Evolutionary conservation across 176 grass and related monocot genomes (phyloP).

Genomic region (Saccharum officinarum): DNA sequence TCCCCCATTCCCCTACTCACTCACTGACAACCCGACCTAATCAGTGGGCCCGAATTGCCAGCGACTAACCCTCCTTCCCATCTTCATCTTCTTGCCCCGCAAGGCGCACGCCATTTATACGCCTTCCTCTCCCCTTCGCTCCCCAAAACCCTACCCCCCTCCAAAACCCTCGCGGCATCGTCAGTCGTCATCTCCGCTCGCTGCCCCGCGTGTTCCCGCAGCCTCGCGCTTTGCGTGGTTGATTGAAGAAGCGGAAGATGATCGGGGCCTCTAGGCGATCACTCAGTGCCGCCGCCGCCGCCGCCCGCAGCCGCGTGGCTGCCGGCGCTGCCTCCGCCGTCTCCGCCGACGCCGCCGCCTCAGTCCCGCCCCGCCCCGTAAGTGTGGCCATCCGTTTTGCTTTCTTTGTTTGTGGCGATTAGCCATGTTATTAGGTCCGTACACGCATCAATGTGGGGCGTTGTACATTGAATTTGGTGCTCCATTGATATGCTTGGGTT

Average conservation of each 20-base stretch:
- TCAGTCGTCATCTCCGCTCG: not conserved
- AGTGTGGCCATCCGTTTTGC: not conserved
- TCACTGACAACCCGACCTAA: not conserved
- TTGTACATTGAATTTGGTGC: not conserved
- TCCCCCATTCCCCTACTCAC: no score
- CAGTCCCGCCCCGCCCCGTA: conserved; percentile 1
- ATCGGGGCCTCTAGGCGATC: conserved; percentile 82
- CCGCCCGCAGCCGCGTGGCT: conserved; percentile 33
- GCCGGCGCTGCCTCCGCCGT: conserved; percentile 31
- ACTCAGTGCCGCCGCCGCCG: conserved; percentile 40
- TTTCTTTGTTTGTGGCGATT: not conserved
- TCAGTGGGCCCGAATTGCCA: not conserved
- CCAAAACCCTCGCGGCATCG: conserved; percentile 43
- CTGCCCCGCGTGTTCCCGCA: not conserved
- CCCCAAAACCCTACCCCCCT: conserved; percentile 34
- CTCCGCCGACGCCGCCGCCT: not conserved
- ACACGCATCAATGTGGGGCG: not conserved
- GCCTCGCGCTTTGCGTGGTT: not conserved
- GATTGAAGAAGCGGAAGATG: conserved; percentile 47
- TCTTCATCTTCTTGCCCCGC: conserved; percentile 29
- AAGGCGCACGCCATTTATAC: conserved; percentile 45
- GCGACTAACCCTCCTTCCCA: not conserved
- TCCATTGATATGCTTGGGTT: not conserved
- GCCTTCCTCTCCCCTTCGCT: not conserved
- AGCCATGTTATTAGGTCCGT: not conserved